Conservation (phyloP, 768 basidiomycete species). For the Dentipellis sp. region DNA sequence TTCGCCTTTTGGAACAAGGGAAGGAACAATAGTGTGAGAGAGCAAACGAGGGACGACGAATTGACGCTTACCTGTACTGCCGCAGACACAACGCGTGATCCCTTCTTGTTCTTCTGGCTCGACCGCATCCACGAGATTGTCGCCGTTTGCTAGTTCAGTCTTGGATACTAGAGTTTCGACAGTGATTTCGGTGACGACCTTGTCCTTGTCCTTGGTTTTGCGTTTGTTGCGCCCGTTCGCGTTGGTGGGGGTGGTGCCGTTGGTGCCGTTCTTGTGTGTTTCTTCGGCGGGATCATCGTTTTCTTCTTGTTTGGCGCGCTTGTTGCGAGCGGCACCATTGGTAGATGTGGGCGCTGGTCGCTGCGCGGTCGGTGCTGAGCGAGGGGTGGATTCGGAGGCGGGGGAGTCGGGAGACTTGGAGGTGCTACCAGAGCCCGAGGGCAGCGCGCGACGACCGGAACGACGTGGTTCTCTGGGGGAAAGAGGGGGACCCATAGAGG, state of each 20-base stretch:
- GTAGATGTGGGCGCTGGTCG: conserved; percentile 18
- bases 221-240: conserved; percentile 43
- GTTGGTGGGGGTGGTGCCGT: conserved; percentile 20
- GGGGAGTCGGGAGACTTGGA: conserved; percentile 72
- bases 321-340: conserved; percentile 29
- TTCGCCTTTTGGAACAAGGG: conserved; percentile 31
- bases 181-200: conserved; percentile 18
- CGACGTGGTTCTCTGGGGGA: conserved; percentile 72
- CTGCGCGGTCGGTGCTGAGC: conserved; percentile 18
- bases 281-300: conserved; percentile 53
- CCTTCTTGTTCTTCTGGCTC: conserved; percentile 47
- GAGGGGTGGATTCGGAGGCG: conserved; percentile 33
- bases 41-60: conserved; percentile 11
- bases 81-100: conserved; percentile 80
- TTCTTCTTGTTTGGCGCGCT: conserved; percentile 69
- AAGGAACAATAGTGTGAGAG: conserved; percentile 16
- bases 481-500: conserved; percentile 68
- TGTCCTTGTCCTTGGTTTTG: conserved; percentile 59
- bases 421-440: conserved; percentile 54
- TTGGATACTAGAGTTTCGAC: conserved; percentile 14
- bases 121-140: conserved; percentile 24
- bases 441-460: conserved; percentile 65
- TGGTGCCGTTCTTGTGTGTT: conserved; percentile 32
- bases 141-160: conserved; percentile 7
- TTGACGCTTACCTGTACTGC: conserved; percentile 55